Evolutionary conservation across 208 protist species (phyloP), one percentile per base, ranked within the genome.

Genomic region (Leishmania braziliensis): DNA sequence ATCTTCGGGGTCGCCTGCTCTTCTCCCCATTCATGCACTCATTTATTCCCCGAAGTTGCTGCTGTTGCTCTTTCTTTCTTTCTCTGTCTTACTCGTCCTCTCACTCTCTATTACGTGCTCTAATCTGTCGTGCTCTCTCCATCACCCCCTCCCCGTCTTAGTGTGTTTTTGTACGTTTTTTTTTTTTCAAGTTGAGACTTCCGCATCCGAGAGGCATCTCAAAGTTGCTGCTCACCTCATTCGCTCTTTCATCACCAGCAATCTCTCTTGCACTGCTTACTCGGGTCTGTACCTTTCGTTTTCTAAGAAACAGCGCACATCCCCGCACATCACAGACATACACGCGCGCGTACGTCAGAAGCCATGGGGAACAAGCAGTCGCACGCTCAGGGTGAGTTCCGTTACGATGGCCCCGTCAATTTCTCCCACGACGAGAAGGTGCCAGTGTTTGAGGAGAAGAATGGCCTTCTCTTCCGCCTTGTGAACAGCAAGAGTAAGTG

Each of bases 391-490:
- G 69, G 75, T 33, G 84, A 81, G 75, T 92, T 85, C 84, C 53
- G 63, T 43, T 83, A 78, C 65, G 46, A 62, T 29, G 86, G 86
- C 26, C 89, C 89, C 23, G 12, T 78, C 70, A 72, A 80, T 79
- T 96, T 96, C 76, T 66, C 86, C 1, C 91, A 86, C 78, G 85
- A 94, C 74, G 85, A 90, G 79, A 80, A 83, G 78, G 78, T 84
- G 53, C 74, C 78, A 23, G 78, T 85, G 84, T 95, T 94, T 63
- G 86, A 94, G 75, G 80, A 92, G 80, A 77, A 85, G 75, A 94
- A 94, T 66, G 91, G 93, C 39, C 88, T 96, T 2, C 89, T 95
- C 79, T 96, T 95, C 83, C 91, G 91, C 60, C 83, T 96, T 26
- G 87, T 92, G 39, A 89, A 93, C 87, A 82, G 62, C n/a, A 46